phyloP scores from a whole-genome alignment of 768 basidiomycete species.

The Auriculariales sp. region DNA sequence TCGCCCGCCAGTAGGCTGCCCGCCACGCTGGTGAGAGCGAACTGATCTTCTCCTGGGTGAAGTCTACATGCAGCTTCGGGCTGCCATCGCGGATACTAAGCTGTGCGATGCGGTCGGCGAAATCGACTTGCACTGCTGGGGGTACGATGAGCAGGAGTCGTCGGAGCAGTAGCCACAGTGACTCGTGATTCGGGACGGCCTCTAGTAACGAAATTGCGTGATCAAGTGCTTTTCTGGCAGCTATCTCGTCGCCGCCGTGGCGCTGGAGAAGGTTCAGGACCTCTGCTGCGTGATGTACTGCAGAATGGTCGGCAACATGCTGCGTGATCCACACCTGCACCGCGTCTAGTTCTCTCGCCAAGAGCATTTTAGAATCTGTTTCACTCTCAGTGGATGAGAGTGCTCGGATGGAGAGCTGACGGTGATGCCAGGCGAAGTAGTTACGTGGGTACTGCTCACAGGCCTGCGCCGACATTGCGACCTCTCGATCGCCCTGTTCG shows the following conservation, averaged over 20 bases:
- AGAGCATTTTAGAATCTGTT: constrained; percentile 15
- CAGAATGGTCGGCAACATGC: constrained; percentile 57
- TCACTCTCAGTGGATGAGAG: constrained; percentile 5
- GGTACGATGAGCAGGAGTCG: constrained; percentile 6
- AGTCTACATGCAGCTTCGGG: no score
- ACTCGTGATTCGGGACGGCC: constrained; percentile 41
- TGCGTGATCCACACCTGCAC: constrained; percentile 38
- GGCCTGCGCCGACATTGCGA: constrained; percentile 30
- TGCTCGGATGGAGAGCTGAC: constrained; percentile 31
- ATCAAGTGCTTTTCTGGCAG: constrained; percentile 3
- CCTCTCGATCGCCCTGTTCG: constrained; percentile 29
- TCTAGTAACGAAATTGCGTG: constrained; percentile 37
- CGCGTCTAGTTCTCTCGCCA: constrained; percentile 23
- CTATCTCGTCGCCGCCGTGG: neutral
- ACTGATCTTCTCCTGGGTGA: no score
- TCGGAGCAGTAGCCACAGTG: constrained; percentile 51
- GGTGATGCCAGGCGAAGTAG: constrained; percentile 61
- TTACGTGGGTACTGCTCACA: constrained; percentile 56
- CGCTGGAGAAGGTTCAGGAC: constrained; percentile 10
- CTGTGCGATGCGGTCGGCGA: no score
- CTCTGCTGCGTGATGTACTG: constrained; percentile 37
- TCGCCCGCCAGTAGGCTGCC: no score
- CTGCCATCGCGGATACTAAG: no score
- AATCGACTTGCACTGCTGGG: no score
- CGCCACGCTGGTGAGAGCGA: no score